Base-by-base conservation (phyloP, 2,329 filamentous ascomycete species). In the Ophiostoma novo-ulmi region DNA sequence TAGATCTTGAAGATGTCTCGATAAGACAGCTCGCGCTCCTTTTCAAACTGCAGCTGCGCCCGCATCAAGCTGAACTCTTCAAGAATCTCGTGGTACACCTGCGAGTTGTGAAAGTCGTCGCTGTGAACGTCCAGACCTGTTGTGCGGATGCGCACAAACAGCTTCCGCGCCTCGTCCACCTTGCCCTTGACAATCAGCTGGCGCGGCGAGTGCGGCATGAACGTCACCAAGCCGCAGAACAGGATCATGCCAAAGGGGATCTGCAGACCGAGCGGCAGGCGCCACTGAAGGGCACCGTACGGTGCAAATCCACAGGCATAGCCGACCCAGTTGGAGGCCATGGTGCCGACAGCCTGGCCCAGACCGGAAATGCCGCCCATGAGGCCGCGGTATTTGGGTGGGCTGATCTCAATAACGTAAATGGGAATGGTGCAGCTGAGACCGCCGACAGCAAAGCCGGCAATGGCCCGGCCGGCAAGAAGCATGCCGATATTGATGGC, bases 291-390 rank as follows among this genome's bases (percentile, higher is more conserved):
- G 4, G 80, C 75, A 0, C 85, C 85, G 71, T 86, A 85, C 0
- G 84, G 80, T 0, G 85, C 84, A 70, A 82, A 86, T 26, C 82
- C 81, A 72, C 85, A 85, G 0, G 84, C 84, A 73, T 83, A 87
- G 3, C 85, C 85, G 4, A 86, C 81, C 85, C 85, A 87, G 75
- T 87, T 87, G 5, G 83, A 84, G 73, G 80, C 78, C 83, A 86
- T 85, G 3, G 84, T 85, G 13, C 85, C 85, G 69, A 85, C 83
- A 2, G 83, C 80, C 71, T 87, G 85, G 8, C 85, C 85, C 68
- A 83, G 83, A 8, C 85, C 85, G 0, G 82, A 84, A 63, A 84
- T 80, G 17, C 84, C 84, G 20, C 82, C 84, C 71, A 86, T 85
- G 17, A 86, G 77, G n/a, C 85, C 85, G 52, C 85, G 81, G 69